Conservation (phyloP, 257 asterid genomes). For the Linaria vulgaris region DNA sequence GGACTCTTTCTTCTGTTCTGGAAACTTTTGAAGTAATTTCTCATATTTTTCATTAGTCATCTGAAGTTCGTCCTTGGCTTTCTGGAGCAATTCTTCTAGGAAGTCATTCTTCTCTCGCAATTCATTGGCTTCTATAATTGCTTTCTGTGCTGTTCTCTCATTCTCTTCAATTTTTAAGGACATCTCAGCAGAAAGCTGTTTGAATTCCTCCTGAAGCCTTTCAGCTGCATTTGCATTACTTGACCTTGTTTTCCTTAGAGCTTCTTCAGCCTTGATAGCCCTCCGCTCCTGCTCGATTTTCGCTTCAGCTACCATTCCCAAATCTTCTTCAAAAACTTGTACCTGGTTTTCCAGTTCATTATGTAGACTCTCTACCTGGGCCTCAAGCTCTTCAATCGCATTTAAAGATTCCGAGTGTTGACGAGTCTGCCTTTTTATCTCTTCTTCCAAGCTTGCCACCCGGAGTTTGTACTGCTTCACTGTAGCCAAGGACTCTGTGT, state of each 20-base stretch:
- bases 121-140: slow-evolving; percentile 56
- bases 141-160: slow-evolving; percentile 53
- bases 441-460: slow-evolving; percentile 54
- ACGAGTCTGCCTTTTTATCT: slow-evolving; percentile 43
- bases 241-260: slow-evolving; percentile 52
- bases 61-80: slow-evolving; percentile 50
- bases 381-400: slow-evolving; percentile 53
- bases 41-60: slow-evolving; percentile 40
- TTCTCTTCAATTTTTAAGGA: slow-evolving; percentile 56
- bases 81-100: slow-evolving; percentile 62
- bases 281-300: slow-evolving; percentile 71
- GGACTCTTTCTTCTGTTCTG: slow-evolving; percentile 21
- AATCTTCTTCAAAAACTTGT: slow-evolving; percentile 52
- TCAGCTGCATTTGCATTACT: slow-evolving; percentile 52
- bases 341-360: slow-evolving; percentile 64
- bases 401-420: slow-evolving; percentile 51
- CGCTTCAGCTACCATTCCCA: slow-evolving; percentile 46
- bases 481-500: slow-evolving; percentile 47
- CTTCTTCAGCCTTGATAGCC: slow-evolving; percentile 80
- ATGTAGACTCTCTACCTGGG: slow-evolving; percentile 57
- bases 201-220: slow-evolving; percentile 66
- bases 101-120: slow-evolving; percentile 50
- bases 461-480: slow-evolving; percentile 55
- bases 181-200: slow-evolving; percentile 63
- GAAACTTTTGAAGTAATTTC: slow-evolving; percentile 36